Evolutionary conservation across 352 stramenopile genomes (phyloP).

Genomic region (Elongisporangium prolatum): DNA sequence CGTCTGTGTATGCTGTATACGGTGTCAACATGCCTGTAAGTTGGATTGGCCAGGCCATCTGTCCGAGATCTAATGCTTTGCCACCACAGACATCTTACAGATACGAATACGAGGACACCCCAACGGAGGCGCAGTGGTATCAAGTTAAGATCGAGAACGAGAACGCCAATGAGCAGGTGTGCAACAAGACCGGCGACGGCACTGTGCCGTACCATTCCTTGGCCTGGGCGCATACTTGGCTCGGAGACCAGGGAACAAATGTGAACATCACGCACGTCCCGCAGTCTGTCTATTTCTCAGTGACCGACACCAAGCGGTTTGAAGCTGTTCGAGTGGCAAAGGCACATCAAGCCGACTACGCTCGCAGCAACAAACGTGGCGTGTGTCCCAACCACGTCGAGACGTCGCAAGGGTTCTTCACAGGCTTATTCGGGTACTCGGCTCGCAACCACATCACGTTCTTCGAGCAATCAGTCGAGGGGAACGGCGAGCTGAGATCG

Average conservation of each 20-base stretch:
- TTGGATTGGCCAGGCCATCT: too few relatives aligned
- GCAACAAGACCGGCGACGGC: slow-evolving; percentile 67
- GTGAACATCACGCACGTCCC: slow-evolving; percentile 71
- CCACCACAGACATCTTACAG: slow-evolving; percentile 50
- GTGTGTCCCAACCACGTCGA: slow-evolving; percentile 25
- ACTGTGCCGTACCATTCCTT: slow-evolving; percentile 80
- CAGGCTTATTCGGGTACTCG: slow-evolving; percentile 50
- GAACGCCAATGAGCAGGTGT: slow-evolving; percentile 35
- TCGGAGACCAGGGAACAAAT: slow-evolving; percentile 30
- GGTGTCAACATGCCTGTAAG: slow-evolving; percentile 69
- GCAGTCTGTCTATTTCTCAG: slow-evolving; percentile 70
- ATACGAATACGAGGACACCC: slow-evolving; percentile 63
- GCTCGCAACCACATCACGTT: slow-evolving; percentile 65
- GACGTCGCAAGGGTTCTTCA: slow-evolving; percentile 36
- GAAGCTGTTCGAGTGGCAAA: slow-evolving; percentile 32
- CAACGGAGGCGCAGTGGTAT: slow-evolving; percentile 51
- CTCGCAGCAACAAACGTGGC: slow-evolving; percentile 31
- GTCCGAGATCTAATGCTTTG: neutral
- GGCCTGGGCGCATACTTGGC: slow-evolving; percentile 74
- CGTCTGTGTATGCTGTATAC: slow-evolving; percentile 72
- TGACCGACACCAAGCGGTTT: slow-evolving; percentile 45
- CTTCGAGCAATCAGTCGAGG: slow-evolving; percentile 47
- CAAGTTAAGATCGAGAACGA: slow-evolving; percentile 54
- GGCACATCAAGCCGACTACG: slow-evolving; percentile 63
- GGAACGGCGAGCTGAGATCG: slow-evolving; percentile 19